Evolutionary conservation across 306 rosid genomes (phyloP).

Genomic region (Lathyrus tuberosus): DNA sequence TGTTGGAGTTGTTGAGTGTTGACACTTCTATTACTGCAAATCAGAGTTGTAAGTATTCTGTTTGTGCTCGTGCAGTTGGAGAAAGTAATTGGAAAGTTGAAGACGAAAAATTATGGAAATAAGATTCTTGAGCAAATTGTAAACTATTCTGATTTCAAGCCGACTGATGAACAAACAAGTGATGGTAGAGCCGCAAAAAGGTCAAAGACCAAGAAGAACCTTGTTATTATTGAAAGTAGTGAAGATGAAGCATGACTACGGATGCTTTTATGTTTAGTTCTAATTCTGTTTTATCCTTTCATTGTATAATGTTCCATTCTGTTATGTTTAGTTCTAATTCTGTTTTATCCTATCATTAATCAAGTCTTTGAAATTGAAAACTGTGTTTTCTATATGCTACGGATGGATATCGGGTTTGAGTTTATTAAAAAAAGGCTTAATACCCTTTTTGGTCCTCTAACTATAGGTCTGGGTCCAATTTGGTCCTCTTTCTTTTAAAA

Average conservation of each 20-base stretch:
- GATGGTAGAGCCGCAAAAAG: constrained; percentile 60
- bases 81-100: constrained; percentile 74
- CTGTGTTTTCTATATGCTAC: neutral
- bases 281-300: neutral
- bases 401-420: too few relatives aligned
- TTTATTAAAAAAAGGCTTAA: too few relatives aligned
- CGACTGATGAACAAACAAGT: constrained; percentile 45
- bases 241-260: constrained; percentile 66
- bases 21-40: neutral
- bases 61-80: constrained; percentile 66
- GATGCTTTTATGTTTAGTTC: neutral
- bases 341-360: neutral
- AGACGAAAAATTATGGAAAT: constrained; percentile 72
- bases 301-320: neutral
- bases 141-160: constrained; percentile 48
- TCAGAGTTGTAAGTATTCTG: constrained; percentile 18
- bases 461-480: too few relatives aligned
- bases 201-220: constrained; percentile 59
- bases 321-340: neutral
- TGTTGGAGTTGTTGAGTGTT: neutral
- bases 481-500: too few relatives aligned
- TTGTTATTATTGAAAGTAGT: constrained; percentile 69
- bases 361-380: neutral
- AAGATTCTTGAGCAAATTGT: constrained; percentile 65
- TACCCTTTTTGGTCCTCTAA: too few relatives aligned